Evolutionary conservation across 108 stramenopile genomes (phyloP).

Genomic region (Parietichytrium sp.): DNA sequence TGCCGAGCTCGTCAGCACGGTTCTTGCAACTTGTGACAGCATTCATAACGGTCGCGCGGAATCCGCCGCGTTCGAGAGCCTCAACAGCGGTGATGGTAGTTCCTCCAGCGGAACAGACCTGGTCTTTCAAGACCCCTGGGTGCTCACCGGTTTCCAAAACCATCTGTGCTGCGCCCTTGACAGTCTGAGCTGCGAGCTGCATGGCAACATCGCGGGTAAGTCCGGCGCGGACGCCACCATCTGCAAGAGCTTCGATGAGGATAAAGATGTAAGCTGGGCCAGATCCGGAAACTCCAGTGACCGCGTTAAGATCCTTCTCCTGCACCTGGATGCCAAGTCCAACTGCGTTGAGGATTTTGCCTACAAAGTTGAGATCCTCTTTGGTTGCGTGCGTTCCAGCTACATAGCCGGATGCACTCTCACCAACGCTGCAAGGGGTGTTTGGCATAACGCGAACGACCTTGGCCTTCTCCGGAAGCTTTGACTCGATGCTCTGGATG

Average conservation of each 20-base stretch:
- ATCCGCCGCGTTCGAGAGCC: slow-evolving; percentile 77
- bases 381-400: slow-evolving; percentile 68
- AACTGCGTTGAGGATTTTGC: slow-evolving; percentile 71
- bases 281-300: slow-evolving; percentile 87
- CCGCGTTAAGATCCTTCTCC: slow-evolving; percentile 76
- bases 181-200: slow-evolving; percentile 86
- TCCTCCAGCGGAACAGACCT: slow-evolving; percentile 83
- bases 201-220: slow-evolving; percentile 78
- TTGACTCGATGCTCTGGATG: slow-evolving; percentile 64
- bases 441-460: slow-evolving; percentile 93
- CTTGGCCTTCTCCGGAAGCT: slow-evolving; percentile 60
- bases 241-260: slow-evolving; percentile 92
- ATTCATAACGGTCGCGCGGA: slow-evolving; percentile 49
- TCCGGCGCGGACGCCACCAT: slow-evolving; percentile 88
- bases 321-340: slow-evolving; percentile 74
- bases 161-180: slow-evolving; percentile 93
- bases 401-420: slow-evolving; percentile 77
- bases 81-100: slow-evolving; percentile 91
- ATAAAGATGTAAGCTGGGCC: slow-evolving; percentile 92
- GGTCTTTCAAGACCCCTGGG: slow-evolving; percentile 85
- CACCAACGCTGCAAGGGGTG: slow-evolving; percentile 83
- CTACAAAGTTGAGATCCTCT: slow-evolving; percentile 70
- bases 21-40: slow-evolving; percentile 52
- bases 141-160: slow-evolving; percentile 71
- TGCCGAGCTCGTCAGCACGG: slow-evolving; percentile 39